Evolutionary conservation across 768 basidiomycete genomes (phyloP), one percentile per base, ranked within the genome.

Genomic region (Pleurotus ostreatus): DNA sequence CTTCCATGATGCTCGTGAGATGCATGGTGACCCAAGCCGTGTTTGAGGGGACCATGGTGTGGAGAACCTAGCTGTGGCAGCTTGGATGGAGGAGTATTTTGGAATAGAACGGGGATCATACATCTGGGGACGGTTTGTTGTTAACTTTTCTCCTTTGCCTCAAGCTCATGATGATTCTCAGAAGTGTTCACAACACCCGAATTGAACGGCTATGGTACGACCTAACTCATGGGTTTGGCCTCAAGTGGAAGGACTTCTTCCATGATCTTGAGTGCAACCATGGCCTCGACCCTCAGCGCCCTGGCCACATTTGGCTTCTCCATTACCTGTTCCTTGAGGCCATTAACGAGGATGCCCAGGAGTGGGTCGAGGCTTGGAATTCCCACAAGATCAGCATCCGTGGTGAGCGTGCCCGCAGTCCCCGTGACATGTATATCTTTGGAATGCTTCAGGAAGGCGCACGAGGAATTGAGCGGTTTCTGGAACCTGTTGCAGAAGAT

Each of bases 201-300:
- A 57, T 60, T 12, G 67, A 71, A 48, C 52, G 66, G 1, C 55
- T 71, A 4, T 72, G 71, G 70, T 63, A 57, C 46, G 66, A 72
- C 40, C 61, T 71, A 12, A 73, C 70, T 0, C 16, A 55, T 2
- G 65, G 59, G 1, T 63, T 68, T 34, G 68, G 70, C 2, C 22
- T 34, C 16, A 70, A 67, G 55, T 72, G 71, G 71, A 64, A 68
- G 25, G 34, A 48, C 1, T 70, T 73, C 39, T 72, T 71, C 54
- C 13, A 39, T 9, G 59, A 62, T 9, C 65, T 73, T 2, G 69
- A 73, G 58, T 25, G 40, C 9, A 22, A 61, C 48, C 46, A 64
- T 30, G 62, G 64, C n/a, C 64, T 73, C 2, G 56, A 67, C 34
- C 55, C 55, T 3, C 46, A 49, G 7, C 38, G 49, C 18, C 37